Percentiles rank a stretch among this genome's conserved stretches.
Conservation (phyloP, 805 yeast genomes). For the Millerozyma acaciae region DNA sequence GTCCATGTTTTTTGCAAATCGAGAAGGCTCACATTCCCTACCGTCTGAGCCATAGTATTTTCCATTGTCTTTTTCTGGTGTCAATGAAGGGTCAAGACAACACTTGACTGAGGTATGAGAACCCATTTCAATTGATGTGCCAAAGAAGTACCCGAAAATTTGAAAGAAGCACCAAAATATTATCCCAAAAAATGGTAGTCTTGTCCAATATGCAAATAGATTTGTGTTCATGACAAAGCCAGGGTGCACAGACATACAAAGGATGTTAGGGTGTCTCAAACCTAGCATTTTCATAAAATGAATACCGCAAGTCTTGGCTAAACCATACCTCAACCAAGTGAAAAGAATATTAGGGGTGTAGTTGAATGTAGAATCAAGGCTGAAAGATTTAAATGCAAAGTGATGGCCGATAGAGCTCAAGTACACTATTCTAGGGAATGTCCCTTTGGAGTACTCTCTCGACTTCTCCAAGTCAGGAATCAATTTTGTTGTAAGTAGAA, state of each 20-base stretch:
- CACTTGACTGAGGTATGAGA: constrained; percentile 61
- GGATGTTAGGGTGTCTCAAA: constrained; percentile 59
- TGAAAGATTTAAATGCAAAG: constrained; percentile 46
- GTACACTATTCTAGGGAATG: constrained; percentile 55
- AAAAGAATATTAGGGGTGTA: constrained; percentile 62
- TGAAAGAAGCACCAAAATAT: constrained; percentile 71
- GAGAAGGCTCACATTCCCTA: constrained; percentile 50
- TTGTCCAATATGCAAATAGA: constrained; percentile 70
- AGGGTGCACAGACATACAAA: constrained; percentile 71
- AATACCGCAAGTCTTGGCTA: constrained; percentile 74
- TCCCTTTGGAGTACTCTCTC: constrained; percentile 20
- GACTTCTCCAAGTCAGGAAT: constrained; percentile 49
- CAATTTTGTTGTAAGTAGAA: constrained; percentile 60
- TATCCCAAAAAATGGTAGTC: constrained; percentile 73
- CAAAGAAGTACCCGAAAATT: constrained; percentile 62
- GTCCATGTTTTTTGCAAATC: constrained; percentile 51
- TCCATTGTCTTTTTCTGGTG: constrained; percentile 59
- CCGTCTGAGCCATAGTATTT: constrained; percentile 65
- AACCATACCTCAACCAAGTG: constrained; percentile 74
- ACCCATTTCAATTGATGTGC: constrained; percentile 71
- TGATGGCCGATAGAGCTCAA: constrained; percentile 66
- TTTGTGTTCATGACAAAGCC: constrained; percentile 85
- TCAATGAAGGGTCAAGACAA: constrained; percentile 50
- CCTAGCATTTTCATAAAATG: constrained; percentile 67
- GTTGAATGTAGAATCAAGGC: constrained; percentile 47